Evolutionary conservation across 1,139 yeast species (phyloP), one percentile per base, ranked within the genome.

Genomic region (Taphrina populina): DNA sequence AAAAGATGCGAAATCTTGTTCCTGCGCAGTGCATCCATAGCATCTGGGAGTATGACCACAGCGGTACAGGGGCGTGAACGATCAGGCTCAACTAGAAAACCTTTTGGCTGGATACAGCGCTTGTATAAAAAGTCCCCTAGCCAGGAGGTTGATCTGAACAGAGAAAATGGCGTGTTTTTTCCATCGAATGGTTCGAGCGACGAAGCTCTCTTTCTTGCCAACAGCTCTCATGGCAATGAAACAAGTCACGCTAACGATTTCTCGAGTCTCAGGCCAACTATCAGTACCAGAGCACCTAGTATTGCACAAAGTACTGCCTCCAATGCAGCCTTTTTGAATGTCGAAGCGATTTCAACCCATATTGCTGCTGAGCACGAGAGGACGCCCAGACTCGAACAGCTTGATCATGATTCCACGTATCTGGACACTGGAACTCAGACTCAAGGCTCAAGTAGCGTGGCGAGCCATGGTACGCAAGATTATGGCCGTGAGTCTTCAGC

Each of bases 251-350:
- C 39, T 3, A 49, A 32, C 29, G 54, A 49, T 13, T 33, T 33
- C 24, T 49, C 54, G 33, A 49, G 54, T 24, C 24, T 49, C 20
- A 20, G 54, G 8, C 54, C 54, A 11, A 49, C 54, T 19, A 37
- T 49, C 26, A 37, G 46, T 21, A 49, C 54, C 11, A 24, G 54
- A 21, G 54, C 54, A 5, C 46, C 54, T 10, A 49, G 54, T 23
- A 24, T 49, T 15, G 44, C 54, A 15, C 54, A 40, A 11, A 49
- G 54, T 17, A 34, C 21, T 13, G 35, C 26, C 8, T 49, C 54
- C 15, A 49, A 49, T 23, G 39, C 45, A 3, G 54, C 54, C 15
- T 34, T 49, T n/a, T 33, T 26, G 13, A 49, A 49, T 32, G 46
- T 39, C 4, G 54, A 49, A 13, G 54, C 46, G 26, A 40, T 41